Base-by-base conservation (phyloP, 768 basidiomycete genomes). In the Boletus pseudo-olivaceus region DNA sequence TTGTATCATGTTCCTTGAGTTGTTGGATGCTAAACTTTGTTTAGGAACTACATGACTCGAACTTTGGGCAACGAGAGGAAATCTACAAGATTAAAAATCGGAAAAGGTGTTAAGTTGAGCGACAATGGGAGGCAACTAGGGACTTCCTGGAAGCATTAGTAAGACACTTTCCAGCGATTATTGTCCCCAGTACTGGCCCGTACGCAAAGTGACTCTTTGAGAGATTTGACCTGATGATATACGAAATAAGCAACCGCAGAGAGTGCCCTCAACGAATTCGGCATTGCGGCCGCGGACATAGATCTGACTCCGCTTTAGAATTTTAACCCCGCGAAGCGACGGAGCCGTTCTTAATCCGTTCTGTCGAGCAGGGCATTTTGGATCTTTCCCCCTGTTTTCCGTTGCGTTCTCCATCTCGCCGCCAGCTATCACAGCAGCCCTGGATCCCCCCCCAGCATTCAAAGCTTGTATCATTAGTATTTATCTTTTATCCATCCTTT, bases 61-160 rank as follows among this genome's bases (percentile, higher is more conserved):
- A 87, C 56, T 97, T 97, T 73, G 96, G 94, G 20, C 82, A 87
- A 67, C 80, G 93, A 50, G 92, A 96, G 72, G 85, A 88, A 71
- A 87, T 91, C 37, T 83, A 94, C 66, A 80, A 76, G 67, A 76
- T 84, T 47, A 94, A 94, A 61, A 53, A 43, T 45, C 56, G 57
- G 62, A 71, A 63, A 62, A 55, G 58, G 46, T 23, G 23, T 23
- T 23, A 23, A 23, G 2, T 23, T 23, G 23, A 4, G 23, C 4
- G 23, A 23, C 23, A 23, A 23, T 23, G 23, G 23, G 23, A 23
- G 23, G 23, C 23, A 23, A 23, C 15, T 23, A 11, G 5, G 19
- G 5, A 23, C 14, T 34, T 27, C 26, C 30, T 32, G 43, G 11
- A 23, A 26, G 15, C 27, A 47, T 29, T 44, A 53, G 58, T 61